Percentiles rank a stretch among this genome's conserved stretches.
Evolutionary conservation across 176 grass and related monocot species (phyloP).

Genomic region (Hyparrhenia diplandra): DNA sequence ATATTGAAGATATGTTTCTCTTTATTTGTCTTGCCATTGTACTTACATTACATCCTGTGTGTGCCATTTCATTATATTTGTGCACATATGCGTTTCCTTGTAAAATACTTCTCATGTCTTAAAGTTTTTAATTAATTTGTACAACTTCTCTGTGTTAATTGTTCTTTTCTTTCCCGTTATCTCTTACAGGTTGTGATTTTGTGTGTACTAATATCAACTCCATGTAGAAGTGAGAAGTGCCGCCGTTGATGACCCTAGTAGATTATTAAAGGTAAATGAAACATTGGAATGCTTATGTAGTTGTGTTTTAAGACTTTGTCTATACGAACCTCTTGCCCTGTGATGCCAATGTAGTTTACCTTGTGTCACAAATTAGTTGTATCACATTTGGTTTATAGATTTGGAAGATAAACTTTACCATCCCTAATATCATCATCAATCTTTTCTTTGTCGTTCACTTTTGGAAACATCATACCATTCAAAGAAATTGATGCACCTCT

Average conservation of each 20-base stretch:
- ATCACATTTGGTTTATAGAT: neutral
- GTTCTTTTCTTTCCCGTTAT: neutral
- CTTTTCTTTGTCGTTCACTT: neutral
- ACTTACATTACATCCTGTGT: neutral
- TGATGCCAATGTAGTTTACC: too few species aligned
- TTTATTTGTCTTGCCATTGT: neutral
- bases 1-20: neutral
- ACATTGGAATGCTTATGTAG: neutral
- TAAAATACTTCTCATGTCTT: neutral
- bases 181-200: too few species aligned
- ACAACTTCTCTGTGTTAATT: neutral
- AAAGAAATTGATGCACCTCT: neutral
- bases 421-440: neutral
- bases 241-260: neutral
- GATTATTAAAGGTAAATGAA: neutral
- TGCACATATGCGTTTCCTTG: neutral
- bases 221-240: neutral
- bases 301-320: neutral
- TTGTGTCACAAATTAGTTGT: neutral
- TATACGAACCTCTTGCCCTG: too few species aligned
- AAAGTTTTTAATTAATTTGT: too few species aligned
- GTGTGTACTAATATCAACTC: too few species aligned
- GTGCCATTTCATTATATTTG: neutral
- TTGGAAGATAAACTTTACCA: neutral
- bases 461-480: neutral